These are phyloP conservation scores for Coelastrella sp. DNA, from an alignment of 139 green algal genomes.

Conservation along the genomic window DNA sequence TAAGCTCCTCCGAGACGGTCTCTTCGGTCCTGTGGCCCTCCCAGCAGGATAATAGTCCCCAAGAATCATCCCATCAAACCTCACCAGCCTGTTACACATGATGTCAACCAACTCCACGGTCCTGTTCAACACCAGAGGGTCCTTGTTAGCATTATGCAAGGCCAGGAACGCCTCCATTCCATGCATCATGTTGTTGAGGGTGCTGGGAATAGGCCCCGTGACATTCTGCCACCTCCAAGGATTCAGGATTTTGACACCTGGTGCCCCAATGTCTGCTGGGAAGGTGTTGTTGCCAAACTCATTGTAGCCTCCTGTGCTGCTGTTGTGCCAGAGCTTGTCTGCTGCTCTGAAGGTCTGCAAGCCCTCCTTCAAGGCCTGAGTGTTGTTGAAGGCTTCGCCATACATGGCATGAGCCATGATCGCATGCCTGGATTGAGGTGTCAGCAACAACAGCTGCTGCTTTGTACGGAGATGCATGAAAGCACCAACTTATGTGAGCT, in stretches of 20 bases:
- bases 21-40: too few relatives aligned
- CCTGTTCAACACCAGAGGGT: not conserved
- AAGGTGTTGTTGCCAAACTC: constrained; percentile 4
- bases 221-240: too few relatives aligned
- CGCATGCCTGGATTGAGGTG: too few relatives aligned
- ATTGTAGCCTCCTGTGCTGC: constrained; percentile 16
- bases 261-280: not conserved
- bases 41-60: not conserved
- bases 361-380: not conserved
- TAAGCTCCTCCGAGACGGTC: too few relatives aligned
- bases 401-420: not conserved
- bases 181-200: not conserved
- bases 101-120: not conserved
- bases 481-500: too few relatives aligned
- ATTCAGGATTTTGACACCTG: not conserved
- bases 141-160: not conserved
- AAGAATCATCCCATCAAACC: not conserved
- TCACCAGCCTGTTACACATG: constrained; percentile 1
- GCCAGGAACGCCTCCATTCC: not conserved
- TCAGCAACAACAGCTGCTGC: too few relatives aligned
- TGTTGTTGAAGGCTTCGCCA: not conserved
- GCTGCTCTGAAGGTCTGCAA: not conserved
- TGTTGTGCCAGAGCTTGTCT: not conserved
- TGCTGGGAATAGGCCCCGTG: too few relatives aligned
- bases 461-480: too few relatives aligned